Conservation (phyloP, 2,329 filamentous ascomycete genomes). For the Onygenales sp. region DNA sequence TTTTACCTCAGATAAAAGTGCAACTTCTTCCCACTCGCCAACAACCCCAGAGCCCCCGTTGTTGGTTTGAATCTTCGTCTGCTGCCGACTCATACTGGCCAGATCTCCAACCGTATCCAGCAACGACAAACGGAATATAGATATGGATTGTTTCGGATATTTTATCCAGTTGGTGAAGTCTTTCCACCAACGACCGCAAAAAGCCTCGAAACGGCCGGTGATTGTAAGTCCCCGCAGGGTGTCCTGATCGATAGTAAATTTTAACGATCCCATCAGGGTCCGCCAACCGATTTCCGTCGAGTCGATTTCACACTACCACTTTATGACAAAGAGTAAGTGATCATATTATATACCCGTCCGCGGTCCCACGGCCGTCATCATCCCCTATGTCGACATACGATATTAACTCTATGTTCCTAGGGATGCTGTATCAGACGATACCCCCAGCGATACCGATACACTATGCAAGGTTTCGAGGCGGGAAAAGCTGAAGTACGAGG, state of each 20-base stretch:
- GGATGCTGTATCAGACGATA: neutral
- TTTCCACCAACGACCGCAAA: conserved; percentile 18
- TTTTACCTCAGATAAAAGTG: neutral
- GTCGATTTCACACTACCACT: conserved; percentile 28
- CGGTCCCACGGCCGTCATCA: neutral
- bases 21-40: neutral
- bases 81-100: neutral
- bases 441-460: neutral
- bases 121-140: neutral
- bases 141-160: conserved; percentile 23
- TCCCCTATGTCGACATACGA: neutral
- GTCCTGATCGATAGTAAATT: neutral
- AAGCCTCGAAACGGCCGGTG: neutral
- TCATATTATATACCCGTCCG: neutral
- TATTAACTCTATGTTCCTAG: neutral
- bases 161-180: conserved; percentile 25
- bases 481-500: neutral
- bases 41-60: neutral
- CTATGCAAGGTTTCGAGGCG: neutral
- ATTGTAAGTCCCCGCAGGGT: conserved; percentile 1
- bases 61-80: neutral
- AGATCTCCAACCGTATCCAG: neutral
- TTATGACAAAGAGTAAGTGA: conserved; percentile 1
- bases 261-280: conserved; percentile 19
- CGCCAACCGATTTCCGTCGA: conserved; percentile 34